phyloP scores from a whole-genome alignment of 768 basidiomycete genomes.

The Scleroderma bovista region DNA sequence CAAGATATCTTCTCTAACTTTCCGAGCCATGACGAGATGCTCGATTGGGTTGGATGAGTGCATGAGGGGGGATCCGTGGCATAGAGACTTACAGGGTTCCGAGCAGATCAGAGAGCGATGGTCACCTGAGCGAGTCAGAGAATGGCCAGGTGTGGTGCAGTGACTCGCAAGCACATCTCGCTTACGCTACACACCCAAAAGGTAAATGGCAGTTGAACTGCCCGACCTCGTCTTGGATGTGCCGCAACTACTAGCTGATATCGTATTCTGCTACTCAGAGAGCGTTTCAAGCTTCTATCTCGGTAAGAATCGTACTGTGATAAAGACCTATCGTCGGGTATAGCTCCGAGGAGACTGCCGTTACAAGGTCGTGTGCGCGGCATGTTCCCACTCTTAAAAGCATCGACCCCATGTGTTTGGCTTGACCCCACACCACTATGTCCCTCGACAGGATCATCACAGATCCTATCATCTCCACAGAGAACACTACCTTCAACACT shows the following conservation, averaged over 20 bases:
- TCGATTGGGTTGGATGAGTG: too few relatives aligned
- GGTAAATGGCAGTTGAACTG: too few relatives aligned
- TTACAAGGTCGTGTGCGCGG: slow-evolving; percentile 11
- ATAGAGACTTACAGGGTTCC: too few relatives aligned
- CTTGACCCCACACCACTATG: slow-evolving; percentile 9
- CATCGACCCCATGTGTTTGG: slow-evolving; percentile 4
- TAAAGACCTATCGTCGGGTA: too few relatives aligned
- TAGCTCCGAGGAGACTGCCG: not conserved
- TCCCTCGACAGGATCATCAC: slow-evolving; percentile 27
- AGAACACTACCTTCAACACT: slow-evolving; percentile 23
- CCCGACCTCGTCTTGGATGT: too few relatives aligned
- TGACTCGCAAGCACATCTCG: not conserved
- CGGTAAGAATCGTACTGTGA: too few relatives aligned
- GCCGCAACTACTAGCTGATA: too few relatives aligned
- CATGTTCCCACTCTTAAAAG: slow-evolving; percentile 20
- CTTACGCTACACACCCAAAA: not conserved
- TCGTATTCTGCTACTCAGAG: too few relatives aligned
- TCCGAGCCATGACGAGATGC: slow-evolving; percentile 44
- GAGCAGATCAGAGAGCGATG: too few relatives aligned
- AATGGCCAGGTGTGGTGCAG: not conserved
- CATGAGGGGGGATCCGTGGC: too few relatives aligned
- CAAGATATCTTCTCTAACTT: slow-evolving; percentile 48
- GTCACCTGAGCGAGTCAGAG: not conserved
- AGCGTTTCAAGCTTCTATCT: too few relatives aligned
- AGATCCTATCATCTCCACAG: slow-evolving; percentile 31